A percentile compares a stretch with the other conserved stretches of the same genome.
Conservation (phyloP, 495 filamentous ascomycete genomes). For the Podospora tetraspora region DNA sequence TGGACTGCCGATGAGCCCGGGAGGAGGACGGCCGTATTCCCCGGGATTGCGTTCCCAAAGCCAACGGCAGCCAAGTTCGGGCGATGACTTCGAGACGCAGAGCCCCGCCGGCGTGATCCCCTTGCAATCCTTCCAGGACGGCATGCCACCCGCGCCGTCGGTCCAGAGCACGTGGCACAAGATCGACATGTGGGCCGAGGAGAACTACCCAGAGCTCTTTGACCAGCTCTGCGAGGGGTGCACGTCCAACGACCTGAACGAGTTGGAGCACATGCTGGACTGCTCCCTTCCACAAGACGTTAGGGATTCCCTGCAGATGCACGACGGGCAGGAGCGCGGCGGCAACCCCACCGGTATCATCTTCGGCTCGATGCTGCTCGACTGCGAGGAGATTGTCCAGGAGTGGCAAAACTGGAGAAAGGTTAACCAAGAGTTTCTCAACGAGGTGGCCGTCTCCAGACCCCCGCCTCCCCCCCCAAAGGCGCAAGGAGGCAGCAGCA, state of each 20-base stretch:
- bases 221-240: slow-evolving; percentile 89
- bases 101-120: slow-evolving; percentile 76
- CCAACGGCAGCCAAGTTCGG: slow-evolving; percentile 55
- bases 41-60: slow-evolving; percentile 78
- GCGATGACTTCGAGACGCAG: slow-evolving; percentile 59
- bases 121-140: slow-evolving; percentile 93
- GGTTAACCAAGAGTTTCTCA: slow-evolving; percentile 84
- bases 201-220: slow-evolving; percentile 88
- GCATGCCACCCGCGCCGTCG: slow-evolving; percentile 82
- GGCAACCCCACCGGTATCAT: slow-evolving; percentile 88
- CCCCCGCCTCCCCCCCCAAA: slow-evolving; percentile 55
- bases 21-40: slow-evolving; percentile 68
- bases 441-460: slow-evolving; percentile 48
- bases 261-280: slow-evolving; percentile 93
- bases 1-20: slow-evolving; percentile 50
- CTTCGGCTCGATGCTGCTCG: slow-evolving; percentile 89
- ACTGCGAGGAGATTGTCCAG: slow-evolving; percentile 97
- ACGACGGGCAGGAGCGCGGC: slow-evolving; percentile 94
- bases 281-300: slow-evolving; percentile 91
- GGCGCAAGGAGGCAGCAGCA: slow-evolving; percentile 55
- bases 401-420: slow-evolving; percentile 96
- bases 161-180: slow-evolving; percentile 84
- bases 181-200: slow-evolving; percentile 90
- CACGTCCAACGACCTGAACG: slow-evolving; percentile 92
- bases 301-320: slow-evolving; percentile 81